Conservation (phyloP, 2,329 filamentous ascomycete genomes). For the Phialophora expanda region DNA sequence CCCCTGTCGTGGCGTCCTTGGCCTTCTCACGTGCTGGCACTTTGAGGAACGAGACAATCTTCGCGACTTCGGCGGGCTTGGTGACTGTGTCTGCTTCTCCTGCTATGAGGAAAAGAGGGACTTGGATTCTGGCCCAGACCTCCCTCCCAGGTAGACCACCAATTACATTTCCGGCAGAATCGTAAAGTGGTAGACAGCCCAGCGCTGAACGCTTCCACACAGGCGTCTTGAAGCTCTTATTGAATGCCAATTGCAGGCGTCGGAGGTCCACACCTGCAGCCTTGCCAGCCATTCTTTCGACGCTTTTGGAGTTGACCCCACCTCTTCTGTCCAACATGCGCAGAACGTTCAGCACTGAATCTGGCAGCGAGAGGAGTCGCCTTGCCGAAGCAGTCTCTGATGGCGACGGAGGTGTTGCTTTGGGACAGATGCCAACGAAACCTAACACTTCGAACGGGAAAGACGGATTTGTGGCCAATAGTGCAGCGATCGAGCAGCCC, state of each 20-base stretch:
- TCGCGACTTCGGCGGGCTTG: slow-evolving; percentile 70
- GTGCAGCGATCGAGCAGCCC: slow-evolving; percentile 78
- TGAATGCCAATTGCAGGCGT: slow-evolving; percentile 58
- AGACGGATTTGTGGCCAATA: slow-evolving; percentile 68
- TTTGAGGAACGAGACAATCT: slow-evolving; percentile 59
- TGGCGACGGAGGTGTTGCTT: slow-evolving; percentile 66
- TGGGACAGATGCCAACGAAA: slow-evolving; percentile 80
- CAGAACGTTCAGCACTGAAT: slow-evolving; percentile 72
- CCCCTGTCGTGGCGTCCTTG: neutral
- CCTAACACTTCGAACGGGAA: slow-evolving; percentile 71
- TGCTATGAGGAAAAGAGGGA: slow-evolving; percentile 78
- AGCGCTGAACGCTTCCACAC: slow-evolving; percentile 83
- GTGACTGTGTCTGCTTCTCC: slow-evolving; percentile 79
- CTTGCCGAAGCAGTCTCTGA: slow-evolving; percentile 58
- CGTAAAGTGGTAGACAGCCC: slow-evolving; percentile 69
- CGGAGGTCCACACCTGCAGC: slow-evolving; percentile 50
- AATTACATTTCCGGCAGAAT: slow-evolving; percentile 56
- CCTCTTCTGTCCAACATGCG: slow-evolving; percentile 79
- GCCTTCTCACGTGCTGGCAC: neutral
- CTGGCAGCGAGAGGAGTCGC: slow-evolving; percentile 70
- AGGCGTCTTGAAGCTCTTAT: slow-evolving; percentile 79
- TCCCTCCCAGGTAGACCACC: slow-evolving; percentile 72
- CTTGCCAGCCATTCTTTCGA: slow-evolving; percentile 69
- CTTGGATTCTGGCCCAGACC: slow-evolving; percentile 72
- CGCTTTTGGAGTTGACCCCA: slow-evolving; percentile 76